Percentiles rank a stretch among this genome's conserved stretches.
phyloP scores from a whole-genome alignment of 371 early-diverging fungal species.

The Lichtheimia corymbifera region DNA sequence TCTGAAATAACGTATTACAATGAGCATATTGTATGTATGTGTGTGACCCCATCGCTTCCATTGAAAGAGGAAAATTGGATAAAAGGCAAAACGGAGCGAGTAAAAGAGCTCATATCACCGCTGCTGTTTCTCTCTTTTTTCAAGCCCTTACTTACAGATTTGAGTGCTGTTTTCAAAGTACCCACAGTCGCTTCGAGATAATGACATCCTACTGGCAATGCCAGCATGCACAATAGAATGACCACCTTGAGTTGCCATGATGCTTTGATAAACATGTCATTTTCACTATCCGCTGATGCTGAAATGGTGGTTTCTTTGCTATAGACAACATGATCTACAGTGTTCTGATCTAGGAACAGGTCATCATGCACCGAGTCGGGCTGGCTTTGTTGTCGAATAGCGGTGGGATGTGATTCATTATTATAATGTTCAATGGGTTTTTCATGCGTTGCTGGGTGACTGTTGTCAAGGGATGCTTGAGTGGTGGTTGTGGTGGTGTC shows the following conservation, averaged over 20 bases:
- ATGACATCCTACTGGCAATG: constrained; percentile 40
- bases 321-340: neutral
- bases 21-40: too few relatives aligned
- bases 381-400: neutral
- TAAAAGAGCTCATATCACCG: neutral
- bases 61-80: neutral
- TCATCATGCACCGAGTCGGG: constrained; percentile 14
- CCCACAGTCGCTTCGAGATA: constrained; percentile 45
- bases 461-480: too few relatives aligned
- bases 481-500: too few relatives aligned
- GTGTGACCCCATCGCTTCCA: too few relatives aligned
- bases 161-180: constrained; percentile 41
- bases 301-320: constrained; percentile 17
- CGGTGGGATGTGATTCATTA: neutral
- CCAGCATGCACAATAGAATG: constrained; percentile 24
- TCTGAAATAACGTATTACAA: constrained; percentile 13
- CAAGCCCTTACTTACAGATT: constrained; percentile 25
- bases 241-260: constrained; percentile 19
- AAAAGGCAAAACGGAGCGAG: constrained; percentile 7
- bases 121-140: too few relatives aligned
- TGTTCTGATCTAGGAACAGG: constrained; percentile 8
- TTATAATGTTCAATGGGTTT: too few relatives aligned
- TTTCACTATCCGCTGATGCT: constrained; percentile 2
- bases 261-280: constrained; percentile 7
- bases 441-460: neutral